Evolutionary conservation across 345 rosid species (phyloP).

Genomic region (Laguncularia racemosa): DNA sequence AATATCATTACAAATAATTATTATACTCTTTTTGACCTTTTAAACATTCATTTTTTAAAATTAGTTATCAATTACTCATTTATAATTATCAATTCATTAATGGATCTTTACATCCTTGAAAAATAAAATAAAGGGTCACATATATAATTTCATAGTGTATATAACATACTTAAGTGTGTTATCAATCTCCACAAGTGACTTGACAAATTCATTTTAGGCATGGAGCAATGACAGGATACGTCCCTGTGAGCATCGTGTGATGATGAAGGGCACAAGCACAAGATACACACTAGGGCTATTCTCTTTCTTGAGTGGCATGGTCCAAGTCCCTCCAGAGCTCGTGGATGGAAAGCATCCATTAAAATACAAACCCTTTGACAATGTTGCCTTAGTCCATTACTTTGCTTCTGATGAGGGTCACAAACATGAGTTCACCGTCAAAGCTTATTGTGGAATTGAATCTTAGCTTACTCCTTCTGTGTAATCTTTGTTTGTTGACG

Average conservation of each 20-base stretch:
- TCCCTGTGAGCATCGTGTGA: slow-evolving; percentile 9
- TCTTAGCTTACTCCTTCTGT: too few relatives aligned
- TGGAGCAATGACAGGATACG: slow-evolving; percentile 17
- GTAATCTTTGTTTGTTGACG: too few relatives aligned
- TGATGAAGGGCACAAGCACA: slow-evolving; percentile 1
- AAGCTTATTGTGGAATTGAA: slow-evolving; percentile 10
- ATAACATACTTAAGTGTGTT: too few relatives aligned
- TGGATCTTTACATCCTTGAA: too few relatives aligned
- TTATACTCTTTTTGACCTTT: too few relatives aligned
- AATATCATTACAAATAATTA: too few relatives aligned
- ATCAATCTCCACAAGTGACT: too few relatives aligned
- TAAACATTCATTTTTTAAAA: too few relatives aligned
- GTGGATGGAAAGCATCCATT: slow-evolving; percentile 21
- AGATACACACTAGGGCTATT: slow-evolving; percentile 17
- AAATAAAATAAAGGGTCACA: too few relatives aligned
- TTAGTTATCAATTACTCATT: too few relatives aligned
- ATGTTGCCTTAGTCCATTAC: slow-evolving; percentile 7
- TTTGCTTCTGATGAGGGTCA: slow-evolving; percentile 4
- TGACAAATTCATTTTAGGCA: background rate
- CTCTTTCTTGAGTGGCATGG: slow-evolving; percentile 8
- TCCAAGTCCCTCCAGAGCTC: slow-evolving; percentile 19
- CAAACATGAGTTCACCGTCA: slow-evolving; percentile 10
- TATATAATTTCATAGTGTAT: too few relatives aligned
- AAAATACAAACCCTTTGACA: slow-evolving; percentile 18
- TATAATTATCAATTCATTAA: too few relatives aligned